phyloP scores from a whole-genome alignment of 140 eudicot species.

The Flaveria floridana region DNA sequence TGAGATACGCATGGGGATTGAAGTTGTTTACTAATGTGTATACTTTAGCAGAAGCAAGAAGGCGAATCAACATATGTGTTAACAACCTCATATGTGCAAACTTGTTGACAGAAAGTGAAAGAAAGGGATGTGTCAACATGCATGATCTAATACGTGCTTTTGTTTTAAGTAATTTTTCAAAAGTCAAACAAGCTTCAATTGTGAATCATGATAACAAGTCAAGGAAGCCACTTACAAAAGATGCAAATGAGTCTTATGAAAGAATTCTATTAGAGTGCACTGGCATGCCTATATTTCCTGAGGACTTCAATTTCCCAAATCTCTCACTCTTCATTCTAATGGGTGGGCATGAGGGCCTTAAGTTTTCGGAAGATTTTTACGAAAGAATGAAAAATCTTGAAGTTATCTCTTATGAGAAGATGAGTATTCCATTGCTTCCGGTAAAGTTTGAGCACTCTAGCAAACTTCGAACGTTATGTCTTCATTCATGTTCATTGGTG shows the following conservation, averaged over 20 bases:
- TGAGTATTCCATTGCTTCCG: background rate
- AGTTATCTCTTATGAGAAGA: background rate
- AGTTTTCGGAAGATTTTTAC: background rate
- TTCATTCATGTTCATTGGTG: background rate
- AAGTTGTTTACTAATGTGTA: background rate
- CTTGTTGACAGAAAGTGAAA: background rate
- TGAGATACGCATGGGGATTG: conserved; percentile 5
- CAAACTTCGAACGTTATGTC: conserved; percentile 20
- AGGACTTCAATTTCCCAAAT: background rate
- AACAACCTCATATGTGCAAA: background rate
- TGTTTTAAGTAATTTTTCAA: conserved; percentile 2
- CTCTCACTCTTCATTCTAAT: conserved; percentile 17
- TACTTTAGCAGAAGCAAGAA: background rate
- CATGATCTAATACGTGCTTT: conserved; percentile 13
- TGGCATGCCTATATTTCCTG: background rate
- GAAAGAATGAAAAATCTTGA: background rate
- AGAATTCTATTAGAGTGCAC: background rate
- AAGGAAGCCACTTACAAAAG: background rate
- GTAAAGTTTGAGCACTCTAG: background rate
- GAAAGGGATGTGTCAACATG: background rate
- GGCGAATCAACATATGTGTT: background rate
- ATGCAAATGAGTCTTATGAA: background rate
- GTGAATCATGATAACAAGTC: background rate
- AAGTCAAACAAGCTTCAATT: conserved; percentile 4
- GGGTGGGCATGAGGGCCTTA: background rate